A percentile compares a stretch with the other conserved stretches of the same genome.
phyloP scores from a whole-genome alignment of 768 basidiomycete species.

The Epithele typhae region DNA sequence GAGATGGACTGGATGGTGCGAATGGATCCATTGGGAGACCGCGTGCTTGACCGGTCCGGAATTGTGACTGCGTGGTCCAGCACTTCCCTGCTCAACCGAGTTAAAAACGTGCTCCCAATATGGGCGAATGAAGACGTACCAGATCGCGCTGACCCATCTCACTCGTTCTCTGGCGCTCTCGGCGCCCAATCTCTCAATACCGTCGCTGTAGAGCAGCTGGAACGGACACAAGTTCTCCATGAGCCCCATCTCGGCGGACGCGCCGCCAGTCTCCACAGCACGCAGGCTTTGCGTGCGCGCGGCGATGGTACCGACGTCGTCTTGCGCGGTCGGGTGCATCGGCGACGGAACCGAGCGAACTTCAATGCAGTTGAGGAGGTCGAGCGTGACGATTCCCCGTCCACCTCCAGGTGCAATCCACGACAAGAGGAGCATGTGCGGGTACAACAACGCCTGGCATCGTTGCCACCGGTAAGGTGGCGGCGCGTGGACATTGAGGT shows the following conservation, averaged over 20 bases:
- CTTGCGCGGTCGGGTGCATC: slow-evolving; percentile 72
- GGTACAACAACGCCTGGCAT: slow-evolving; percentile 78
- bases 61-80: slow-evolving; percentile 60
- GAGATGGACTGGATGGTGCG: slow-evolving; percentile 60
- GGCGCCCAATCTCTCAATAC: slow-evolving; percentile 83
- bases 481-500: slow-evolving; percentile 84
- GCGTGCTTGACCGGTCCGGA: slow-evolving; percentile 42
- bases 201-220: slow-evolving; percentile 86
- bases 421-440: slow-evolving; percentile 77
- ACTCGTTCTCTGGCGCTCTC: slow-evolving; percentile 84
- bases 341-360: slow-evolving; percentile 83
- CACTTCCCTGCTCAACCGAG: slow-evolving; percentile 55
- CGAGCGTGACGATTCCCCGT: slow-evolving; percentile 80
- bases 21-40: slow-evolving; percentile 56
- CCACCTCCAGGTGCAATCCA: slow-evolving; percentile 86
- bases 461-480: slow-evolving; percentile 79
- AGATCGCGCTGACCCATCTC: slow-evolving; percentile 88
- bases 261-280: slow-evolving; percentile 34
- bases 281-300: slow-evolving; percentile 56
- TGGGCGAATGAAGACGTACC: slow-evolving; percentile 43
- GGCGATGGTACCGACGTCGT: slow-evolving; percentile 85
- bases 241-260: slow-evolving; percentile 33
- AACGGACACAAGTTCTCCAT: slow-evolving; percentile 83
- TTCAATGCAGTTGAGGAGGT: slow-evolving; percentile 81
- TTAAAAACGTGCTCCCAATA: neutral